Percentiles rank a stretch among this genome's conserved stretches.
phyloP scores from a whole-genome alignment of 208 protist species.

The Trypanosoma scelopori region DNA sequence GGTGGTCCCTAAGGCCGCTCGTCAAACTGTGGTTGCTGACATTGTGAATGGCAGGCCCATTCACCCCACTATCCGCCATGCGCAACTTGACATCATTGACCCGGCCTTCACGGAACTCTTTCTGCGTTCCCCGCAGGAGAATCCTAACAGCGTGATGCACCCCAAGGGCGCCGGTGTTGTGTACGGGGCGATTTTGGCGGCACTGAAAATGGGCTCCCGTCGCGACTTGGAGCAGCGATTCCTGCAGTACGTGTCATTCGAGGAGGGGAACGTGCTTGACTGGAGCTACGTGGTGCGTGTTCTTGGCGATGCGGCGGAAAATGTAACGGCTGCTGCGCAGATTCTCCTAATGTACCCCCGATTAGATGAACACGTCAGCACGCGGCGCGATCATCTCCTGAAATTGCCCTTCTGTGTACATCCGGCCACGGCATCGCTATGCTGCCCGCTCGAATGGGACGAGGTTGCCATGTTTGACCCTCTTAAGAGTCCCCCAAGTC shows the following conservation, averaged over 20 bases:
- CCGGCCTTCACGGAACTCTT: slow-evolving; percentile 72
- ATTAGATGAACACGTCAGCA: slow-evolving; percentile 97
- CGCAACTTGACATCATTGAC: slow-evolving; percentile 53
- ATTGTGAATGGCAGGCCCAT: slow-evolving; percentile 75
- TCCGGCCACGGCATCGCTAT: slow-evolving; percentile 88
- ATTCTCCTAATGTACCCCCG: slow-evolving; percentile 94
- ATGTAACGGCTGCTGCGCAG: slow-evolving; percentile 59
- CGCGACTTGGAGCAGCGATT: slow-evolving; percentile 63
- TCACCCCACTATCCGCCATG: slow-evolving; percentile 73
- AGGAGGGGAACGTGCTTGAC: slow-evolving; percentile 63
- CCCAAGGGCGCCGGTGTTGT: slow-evolving; percentile 66
- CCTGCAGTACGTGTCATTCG: slow-evolving; percentile 49
- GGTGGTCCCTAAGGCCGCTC: slow-evolving; percentile 57
- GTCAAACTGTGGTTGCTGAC: slow-evolving; percentile 57
- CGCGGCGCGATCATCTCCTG: slow-evolving; percentile 96
- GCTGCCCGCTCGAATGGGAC: slow-evolving; percentile 82
- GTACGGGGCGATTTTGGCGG: slow-evolving; percentile 59
- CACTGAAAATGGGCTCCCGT: slow-evolving; percentile 63
- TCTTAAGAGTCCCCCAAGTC: slow-evolving; percentile 55
- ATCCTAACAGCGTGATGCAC: slow-evolving; percentile 74
- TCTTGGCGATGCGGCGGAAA: slow-evolving; percentile 52
- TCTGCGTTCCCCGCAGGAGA: slow-evolving; percentile 42
- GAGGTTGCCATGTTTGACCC: slow-evolving; percentile 72
- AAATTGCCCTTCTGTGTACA: slow-evolving; percentile 99
- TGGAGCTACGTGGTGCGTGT: slow-evolving; percentile 45